Evolutionary conservation across 2,329 filamentous ascomycete genomes (phyloP).

Genomic region (Nothophaeocryptopus gaeumannii): DNA sequence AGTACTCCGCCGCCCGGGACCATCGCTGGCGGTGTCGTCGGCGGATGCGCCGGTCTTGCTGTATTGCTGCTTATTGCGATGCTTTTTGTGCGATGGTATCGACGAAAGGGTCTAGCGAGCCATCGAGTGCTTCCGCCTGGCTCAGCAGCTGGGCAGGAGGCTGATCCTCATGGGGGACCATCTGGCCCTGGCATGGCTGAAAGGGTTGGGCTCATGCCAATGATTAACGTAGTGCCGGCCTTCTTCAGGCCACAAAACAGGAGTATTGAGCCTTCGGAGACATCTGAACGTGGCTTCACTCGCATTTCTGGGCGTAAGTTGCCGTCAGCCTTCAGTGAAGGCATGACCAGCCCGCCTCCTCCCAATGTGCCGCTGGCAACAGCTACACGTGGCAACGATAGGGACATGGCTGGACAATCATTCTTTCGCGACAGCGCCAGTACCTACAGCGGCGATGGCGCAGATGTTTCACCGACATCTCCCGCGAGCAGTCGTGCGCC

Average conservation of each 20-base stretch:
- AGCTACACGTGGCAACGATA: not conserved
- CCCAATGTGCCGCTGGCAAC: constrained; percentile 21
- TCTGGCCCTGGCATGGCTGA: constrained; percentile 41
- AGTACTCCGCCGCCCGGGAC: constrained; percentile 47
- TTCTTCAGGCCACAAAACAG: constrained; percentile 37
- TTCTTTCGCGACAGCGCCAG: constrained; percentile 47
- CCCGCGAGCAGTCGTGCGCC: constrained; percentile 12
- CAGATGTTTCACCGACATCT: constrained; percentile 14
- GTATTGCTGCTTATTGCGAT: constrained; percentile 51
- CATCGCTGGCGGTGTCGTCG: constrained; percentile 62
- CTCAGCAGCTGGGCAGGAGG: constrained; percentile 14
- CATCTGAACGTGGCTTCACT: constrained; percentile 45
- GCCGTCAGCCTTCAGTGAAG: constrained; percentile 48
- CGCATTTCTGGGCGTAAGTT: constrained; percentile 49
- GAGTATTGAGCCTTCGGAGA: constrained; percentile 18
- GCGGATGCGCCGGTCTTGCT: constrained; percentile 58
- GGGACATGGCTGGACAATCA: constrained; percentile 36
- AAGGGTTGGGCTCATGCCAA: constrained; percentile 38
- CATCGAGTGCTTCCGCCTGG: constrained; percentile 29
- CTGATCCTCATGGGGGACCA: constrained; percentile 10
- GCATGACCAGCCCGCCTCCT: constrained; percentile 40
- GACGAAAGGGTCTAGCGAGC: constrained; percentile 30
- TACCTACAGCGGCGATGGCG: constrained; percentile 40
- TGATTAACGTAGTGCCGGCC: constrained; percentile 37
- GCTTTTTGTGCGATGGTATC: constrained; percentile 54